Conservation (phyloP, 192 early-diverging fungal genomes). For the Linnemannia exigua region DNA sequence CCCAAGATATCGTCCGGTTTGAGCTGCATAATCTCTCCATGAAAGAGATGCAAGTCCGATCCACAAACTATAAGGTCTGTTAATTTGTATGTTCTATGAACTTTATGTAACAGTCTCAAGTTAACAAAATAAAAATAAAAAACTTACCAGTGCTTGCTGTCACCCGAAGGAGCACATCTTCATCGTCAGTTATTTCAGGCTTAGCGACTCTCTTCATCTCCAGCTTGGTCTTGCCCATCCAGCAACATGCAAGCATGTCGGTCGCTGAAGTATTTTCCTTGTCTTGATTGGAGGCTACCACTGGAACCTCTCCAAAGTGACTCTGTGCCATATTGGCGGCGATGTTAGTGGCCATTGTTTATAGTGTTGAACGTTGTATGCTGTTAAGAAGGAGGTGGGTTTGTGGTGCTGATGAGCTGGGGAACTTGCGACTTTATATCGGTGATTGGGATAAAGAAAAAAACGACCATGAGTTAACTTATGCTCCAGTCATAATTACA, state of each 20-base stretch:
- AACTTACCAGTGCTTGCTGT: slow-evolving; percentile 55
- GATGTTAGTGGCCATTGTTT: slow-evolving; percentile 21
- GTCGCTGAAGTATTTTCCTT: slow-evolving; percentile 10
- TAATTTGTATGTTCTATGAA: not conserved
- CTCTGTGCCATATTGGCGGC: slow-evolving; percentile 36
- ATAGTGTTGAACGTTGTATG: not conserved
- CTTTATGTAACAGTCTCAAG: not conserved
- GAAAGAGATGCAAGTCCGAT: slow-evolving; percentile 63
- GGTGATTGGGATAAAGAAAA: not conserved
- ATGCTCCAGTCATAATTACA: not conserved
- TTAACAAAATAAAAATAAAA: not conserved
- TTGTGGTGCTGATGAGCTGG: not conserved
- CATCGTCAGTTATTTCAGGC: slow-evolving; percentile 62
- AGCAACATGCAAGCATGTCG: slow-evolving; percentile 46
- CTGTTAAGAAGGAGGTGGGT: not conserved
- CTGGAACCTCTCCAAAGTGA: slow-evolving; percentile 35
- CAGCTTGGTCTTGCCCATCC: slow-evolving; percentile 45
- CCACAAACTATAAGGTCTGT: slow-evolving; percentile 63
- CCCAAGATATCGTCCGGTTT: slow-evolving; percentile 64
- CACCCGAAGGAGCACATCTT: slow-evolving; percentile 59
- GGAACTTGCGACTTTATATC: not conserved
- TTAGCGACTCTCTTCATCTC: slow-evolving; percentile 48
- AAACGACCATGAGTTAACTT: not conserved
- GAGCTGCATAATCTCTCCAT: slow-evolving; percentile 62
- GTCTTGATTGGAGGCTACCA: slow-evolving; percentile 40